A percentile compares a stretch with the other conserved stretches of the same genome.
Evolutionary conservation across 1,284 basidiomycete species (phyloP).

Genomic region (Leccinum solheimii): DNA sequence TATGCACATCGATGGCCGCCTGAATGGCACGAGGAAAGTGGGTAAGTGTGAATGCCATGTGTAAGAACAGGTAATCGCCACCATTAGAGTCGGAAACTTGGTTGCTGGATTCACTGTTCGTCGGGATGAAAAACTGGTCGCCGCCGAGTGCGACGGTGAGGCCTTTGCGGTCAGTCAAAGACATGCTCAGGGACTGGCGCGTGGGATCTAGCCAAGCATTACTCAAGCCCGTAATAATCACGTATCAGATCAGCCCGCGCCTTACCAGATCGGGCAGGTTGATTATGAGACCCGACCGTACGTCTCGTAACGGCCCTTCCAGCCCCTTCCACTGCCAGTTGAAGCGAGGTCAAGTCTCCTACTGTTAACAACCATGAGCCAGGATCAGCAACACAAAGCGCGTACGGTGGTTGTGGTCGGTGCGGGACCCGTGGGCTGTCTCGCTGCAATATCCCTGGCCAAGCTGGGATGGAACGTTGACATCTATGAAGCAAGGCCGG

Average conservation of each 20-base stretch:
- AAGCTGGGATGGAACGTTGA: slow-evolving; percentile 88
- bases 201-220: background rate
- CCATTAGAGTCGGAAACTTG: slow-evolving; percentile 41
- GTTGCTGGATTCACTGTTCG: slow-evolving; percentile 56
- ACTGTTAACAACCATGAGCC: slow-evolving; percentile 17
- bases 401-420: slow-evolving; percentile 69
- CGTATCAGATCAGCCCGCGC: no score
- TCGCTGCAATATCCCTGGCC: slow-evolving; percentile 84
- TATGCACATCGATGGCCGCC: slow-evolving; percentile 64
- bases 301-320: slow-evolving; percentile 1
- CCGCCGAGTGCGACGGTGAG: slow-evolving; percentile 41
- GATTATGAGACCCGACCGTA: background rate
- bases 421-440: slow-evolving; percentile 93
- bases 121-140: slow-evolving; percentile 63
- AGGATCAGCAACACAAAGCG: slow-evolving; percentile 20
- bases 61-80: slow-evolving; percentile 20
- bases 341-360: background rate
- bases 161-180: slow-evolving; percentile 19
- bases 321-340: background rate
- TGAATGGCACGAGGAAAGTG: slow-evolving; percentile 26
- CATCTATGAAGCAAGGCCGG: slow-evolving; percentile 86
- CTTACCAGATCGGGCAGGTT: no score
- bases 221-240: background rate
- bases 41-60: slow-evolving; percentile 12
- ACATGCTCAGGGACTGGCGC: slow-evolving; percentile 9